Conservation (phyloP, 2,329 filamentous ascomycete species). For the Fusarium continuum region DNA sequence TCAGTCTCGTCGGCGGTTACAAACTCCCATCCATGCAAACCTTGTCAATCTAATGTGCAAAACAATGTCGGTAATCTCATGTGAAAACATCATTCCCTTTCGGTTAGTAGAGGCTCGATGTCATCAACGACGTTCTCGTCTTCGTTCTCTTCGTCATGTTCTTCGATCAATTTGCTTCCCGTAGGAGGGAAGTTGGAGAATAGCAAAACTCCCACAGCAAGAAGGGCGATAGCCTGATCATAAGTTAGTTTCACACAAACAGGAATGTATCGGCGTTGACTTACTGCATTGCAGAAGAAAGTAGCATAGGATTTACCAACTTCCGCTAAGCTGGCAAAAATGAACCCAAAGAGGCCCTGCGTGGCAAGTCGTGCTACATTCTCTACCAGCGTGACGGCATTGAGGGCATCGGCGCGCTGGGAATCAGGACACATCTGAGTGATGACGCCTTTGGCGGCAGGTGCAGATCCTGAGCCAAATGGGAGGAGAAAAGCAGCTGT, state of each 20-base stretch:
- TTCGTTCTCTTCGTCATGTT: slow-evolving; percentile 13
- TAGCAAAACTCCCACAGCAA: slow-evolving; percentile 53
- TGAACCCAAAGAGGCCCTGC: slow-evolving; percentile 71
- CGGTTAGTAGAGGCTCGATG: not conserved
- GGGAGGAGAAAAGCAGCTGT: slow-evolving; percentile 71
- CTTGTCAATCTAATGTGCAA: no score
- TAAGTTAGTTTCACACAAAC: slow-evolving; percentile 9
- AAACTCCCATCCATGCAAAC: no score
- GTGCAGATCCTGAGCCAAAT: slow-evolving; percentile 73
- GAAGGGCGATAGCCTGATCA: slow-evolving; percentile 59
- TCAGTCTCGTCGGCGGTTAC: no score
- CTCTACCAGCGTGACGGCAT: slow-evolving; percentile 75
- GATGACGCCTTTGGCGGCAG: slow-evolving; percentile 77
- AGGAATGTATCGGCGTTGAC: slow-evolving; percentile 7
- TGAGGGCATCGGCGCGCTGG: slow-evolving; percentile 72
- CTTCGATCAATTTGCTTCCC: slow-evolving; percentile 50
- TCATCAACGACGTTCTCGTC: not conserved
- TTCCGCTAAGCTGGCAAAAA: slow-evolving; percentile 71
- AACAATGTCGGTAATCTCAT: no score
- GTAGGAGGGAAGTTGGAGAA: slow-evolving; percentile 55
- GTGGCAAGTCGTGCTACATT: slow-evolving; percentile 72
- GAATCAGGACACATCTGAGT: slow-evolving; percentile 72
- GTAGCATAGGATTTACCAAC: slow-evolving; percentile 68
- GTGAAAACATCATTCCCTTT: not conserved
- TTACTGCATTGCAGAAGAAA: slow-evolving; percentile 73